phyloP scores from a whole-genome alignment of 2,329 filamentous ascomycete genomes.

The Ciborinia camelliae region DNA sequence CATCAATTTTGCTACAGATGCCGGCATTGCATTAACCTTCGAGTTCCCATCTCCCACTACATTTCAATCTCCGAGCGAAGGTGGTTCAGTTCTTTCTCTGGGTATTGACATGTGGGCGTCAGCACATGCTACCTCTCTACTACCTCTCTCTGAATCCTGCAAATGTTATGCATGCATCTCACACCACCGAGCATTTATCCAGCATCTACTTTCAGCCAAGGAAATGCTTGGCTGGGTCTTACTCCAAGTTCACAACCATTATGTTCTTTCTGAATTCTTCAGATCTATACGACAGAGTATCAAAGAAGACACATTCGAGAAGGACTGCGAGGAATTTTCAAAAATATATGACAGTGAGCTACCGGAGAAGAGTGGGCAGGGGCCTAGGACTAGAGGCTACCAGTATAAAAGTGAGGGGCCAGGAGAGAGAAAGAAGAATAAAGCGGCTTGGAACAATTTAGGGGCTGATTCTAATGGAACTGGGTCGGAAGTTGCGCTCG shows the following conservation, averaged over 20 bases:
- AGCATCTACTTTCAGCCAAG: conserved; percentile 82
- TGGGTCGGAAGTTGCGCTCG: conserved; percentile 36
- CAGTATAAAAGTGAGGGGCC: conserved; percentile 68
- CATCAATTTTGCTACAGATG: conserved; percentile 70
- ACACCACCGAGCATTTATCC: conserved; percentile 83
- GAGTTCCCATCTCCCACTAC: conserved; percentile 55
- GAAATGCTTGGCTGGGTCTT: conserved; percentile 97
- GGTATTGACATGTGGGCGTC: conserved; percentile 76
- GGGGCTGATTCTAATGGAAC: conserved; percentile 28
- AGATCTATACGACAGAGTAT: conserved; percentile 64
- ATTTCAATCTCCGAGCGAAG: conserved; percentile 11
- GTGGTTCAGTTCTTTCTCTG: conserved; percentile 47
- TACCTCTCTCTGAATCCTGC: conserved; percentile 62
- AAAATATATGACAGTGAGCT: conserved; percentile 64
- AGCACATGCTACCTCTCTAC: conserved; percentile 57
- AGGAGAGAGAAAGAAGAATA: conserved; percentile 64
- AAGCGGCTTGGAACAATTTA: conserved; percentile 58
- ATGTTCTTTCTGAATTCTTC: conserved; percentile 71
- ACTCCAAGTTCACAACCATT: conserved; percentile 88
- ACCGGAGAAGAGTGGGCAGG: conserved; percentile 69
- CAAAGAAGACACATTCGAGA: conserved; percentile 55
- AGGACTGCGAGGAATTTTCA: conserved; percentile 44
- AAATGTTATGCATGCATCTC: conserved; percentile 77
- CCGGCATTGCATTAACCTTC: conserved; percentile 81
- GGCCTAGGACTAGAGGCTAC: conserved; percentile 78